Evolutionary conservation across 345 rosid species (phyloP), one percentile per base, ranked within the genome.

Genomic region (Eucalyptus urophylla): DNA sequence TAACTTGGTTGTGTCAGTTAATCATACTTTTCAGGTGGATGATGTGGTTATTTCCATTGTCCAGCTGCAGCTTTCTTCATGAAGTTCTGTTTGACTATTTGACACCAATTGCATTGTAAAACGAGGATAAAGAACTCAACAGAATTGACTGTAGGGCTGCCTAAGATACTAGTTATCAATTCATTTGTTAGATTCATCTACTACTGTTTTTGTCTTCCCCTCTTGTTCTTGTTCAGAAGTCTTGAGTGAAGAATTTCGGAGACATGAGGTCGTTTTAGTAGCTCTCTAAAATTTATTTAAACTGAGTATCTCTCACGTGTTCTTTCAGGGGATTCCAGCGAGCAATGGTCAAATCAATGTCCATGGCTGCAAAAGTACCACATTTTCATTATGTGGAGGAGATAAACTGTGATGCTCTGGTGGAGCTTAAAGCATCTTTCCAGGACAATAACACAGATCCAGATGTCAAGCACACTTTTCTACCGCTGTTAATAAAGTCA

Each of bases 351-450:
- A 97, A 96, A 91, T 92, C 99, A 91, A 97, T 97, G 99, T 93
- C 97, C 80, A 90, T 95, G 97, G 99, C 97, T 76, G 96, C 97
- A 80, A 97, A 93, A 89, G 97, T 97, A 87, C 99, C 99, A 5
- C 99, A 97, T 92, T 97, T 97, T 90, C 95, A 97, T 94, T 97
- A 94, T 86, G 99, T 97, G 29, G 99, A 97, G 90, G 99, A 97
- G 93, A 95, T 97, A 31, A 95, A 93, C 67, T 97, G 99, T 40
- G 96, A 97, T 89, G 92, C 97, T n/a, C 92, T 97, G 31, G 95
- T 94, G 89, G 93, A 95, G 88, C 97, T 97, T 56, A 97, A 96
- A 87, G 91, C 92, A 31, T 94, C 95, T 90, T 97, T 96, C 86
- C 95, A 96, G 91, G 92, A 94, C 53, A 93, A 93, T 89, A 97